These are phyloP conservation scores for Paratrimastix pyriformis DNA, from an alignment of 78 protist species.

Conservation along the genomic window DNA sequence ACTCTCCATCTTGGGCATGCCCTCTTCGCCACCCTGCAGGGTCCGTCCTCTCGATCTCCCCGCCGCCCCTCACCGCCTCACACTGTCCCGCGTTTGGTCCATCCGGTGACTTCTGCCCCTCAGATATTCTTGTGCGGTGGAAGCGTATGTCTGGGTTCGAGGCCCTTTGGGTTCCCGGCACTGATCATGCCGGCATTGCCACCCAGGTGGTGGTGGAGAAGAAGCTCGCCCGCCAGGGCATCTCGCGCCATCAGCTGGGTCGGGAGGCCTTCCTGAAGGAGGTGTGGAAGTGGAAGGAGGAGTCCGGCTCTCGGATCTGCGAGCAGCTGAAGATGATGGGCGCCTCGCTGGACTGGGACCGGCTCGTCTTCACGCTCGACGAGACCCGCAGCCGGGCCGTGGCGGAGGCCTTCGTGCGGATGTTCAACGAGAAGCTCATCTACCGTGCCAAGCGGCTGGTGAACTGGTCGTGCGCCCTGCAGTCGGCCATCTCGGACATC, in stretches of 20 bases:
- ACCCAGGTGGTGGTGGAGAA: conserved; percentile 94
- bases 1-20: conserved; percentile 97
- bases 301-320: conserved; percentile 69
- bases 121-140: conserved; percentile 42
- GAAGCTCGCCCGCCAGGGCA: conserved; percentile 51
- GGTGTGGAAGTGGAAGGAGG: conserved; percentile 89
- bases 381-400: conserved; percentile 57
- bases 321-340: conserved; percentile 79
- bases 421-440: conserved; percentile 67
- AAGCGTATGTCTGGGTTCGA: conserved; percentile 82
- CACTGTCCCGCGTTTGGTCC: too few species aligned
- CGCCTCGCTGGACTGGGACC: conserved; percentile 91
- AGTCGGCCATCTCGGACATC: conserved; percentile 93
- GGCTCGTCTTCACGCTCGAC: conserved; percentile 93
- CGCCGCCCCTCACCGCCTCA: too few species aligned
- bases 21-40: conserved; percentile 80
- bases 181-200: conserved; percentile 98
- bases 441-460: conserved; percentile 73
- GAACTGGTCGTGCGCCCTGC: conserved; percentile 91
- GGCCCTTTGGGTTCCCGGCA: conserved; percentile 89
- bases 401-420: conserved; percentile 74
- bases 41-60: too few species aligned
- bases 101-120: not conserved
- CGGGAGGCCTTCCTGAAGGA: conserved; percentile 77
- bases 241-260: conserved; percentile 81